Percentiles rank a stretch among this genome's conserved stretches.
Evolutionary conservation across 768 basidiomycete genomes (phyloP).

Genomic region (Mycena alexandri): DNA sequence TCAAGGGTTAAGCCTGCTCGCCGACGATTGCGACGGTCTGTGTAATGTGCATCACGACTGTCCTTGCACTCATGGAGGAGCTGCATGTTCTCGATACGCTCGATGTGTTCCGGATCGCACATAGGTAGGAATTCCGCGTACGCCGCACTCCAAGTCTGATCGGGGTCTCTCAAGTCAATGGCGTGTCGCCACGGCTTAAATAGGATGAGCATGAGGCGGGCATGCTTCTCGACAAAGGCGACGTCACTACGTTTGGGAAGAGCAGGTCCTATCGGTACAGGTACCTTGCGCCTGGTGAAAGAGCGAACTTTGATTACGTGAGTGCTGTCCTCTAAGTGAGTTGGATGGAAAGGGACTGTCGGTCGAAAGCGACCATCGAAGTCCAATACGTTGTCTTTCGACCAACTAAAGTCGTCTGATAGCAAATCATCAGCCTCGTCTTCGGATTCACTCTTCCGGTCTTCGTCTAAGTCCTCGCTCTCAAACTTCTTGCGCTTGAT

Average conservation of each 20-base stretch:
- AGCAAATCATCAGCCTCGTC: too few relatives aligned
- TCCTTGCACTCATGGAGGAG: slow-evolving; percentile 15
- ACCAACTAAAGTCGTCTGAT: neutral
- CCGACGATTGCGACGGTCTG: neutral
- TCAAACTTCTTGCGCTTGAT: neutral
- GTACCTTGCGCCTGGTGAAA: neutral
- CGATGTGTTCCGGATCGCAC: neutral
- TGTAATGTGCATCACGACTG: slow-evolving; percentile 1
- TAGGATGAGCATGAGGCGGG: neutral
- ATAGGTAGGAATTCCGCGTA: neutral
- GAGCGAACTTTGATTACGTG: neutral
- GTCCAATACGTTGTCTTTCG: neutral
- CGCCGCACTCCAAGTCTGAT: neutral
- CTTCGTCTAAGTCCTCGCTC: neutral
- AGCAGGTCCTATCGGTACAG: neutral
- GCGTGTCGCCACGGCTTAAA: neutral
- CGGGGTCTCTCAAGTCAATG: neutral
- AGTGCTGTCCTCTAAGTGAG: neutral
- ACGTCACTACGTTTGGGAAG: neutral
- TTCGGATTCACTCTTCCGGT: too few relatives aligned
- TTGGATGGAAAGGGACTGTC: neutral
- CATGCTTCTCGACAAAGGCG: neutral
- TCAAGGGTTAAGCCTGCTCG: neutral
- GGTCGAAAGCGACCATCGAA: neutral
- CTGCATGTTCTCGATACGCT: neutral